phyloP scores from a whole-genome alignment of 257 asterid species.

The Solanum etuberosum region DNA sequence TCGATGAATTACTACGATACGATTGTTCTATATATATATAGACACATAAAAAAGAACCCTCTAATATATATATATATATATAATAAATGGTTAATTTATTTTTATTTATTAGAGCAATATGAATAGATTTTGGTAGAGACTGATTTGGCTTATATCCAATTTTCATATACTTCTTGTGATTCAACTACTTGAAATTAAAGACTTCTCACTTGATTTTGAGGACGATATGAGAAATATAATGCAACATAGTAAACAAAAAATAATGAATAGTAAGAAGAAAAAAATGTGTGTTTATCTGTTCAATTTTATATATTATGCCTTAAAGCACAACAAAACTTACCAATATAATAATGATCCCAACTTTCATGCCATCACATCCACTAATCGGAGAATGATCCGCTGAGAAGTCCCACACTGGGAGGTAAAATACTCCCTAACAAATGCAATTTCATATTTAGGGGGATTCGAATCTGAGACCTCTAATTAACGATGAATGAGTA shows the following conservation, averaged over 20 bases:
- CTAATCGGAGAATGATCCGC: too few relatives aligned
- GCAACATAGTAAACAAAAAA: background rate
- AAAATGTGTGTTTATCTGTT: too few relatives aligned
- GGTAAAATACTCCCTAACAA: background rate
- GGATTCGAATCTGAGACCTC: accelerated
- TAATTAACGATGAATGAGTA: too few relatives aligned
- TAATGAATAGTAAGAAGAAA: too few relatives aligned
- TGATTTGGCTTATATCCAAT: background rate
- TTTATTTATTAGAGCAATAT: background rate
- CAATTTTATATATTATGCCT: too few relatives aligned
- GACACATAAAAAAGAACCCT: too few relatives aligned
- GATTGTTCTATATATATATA: too few relatives aligned
- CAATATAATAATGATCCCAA: too few relatives aligned
- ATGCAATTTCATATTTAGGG: accelerated
- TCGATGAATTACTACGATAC: too few relatives aligned
- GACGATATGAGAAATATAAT: background rate
- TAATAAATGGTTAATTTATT: too few relatives aligned
- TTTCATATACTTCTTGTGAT: background rate
- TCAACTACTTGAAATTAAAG: background rate
- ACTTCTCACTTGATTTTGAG: background rate
- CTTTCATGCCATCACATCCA: too few relatives aligned
- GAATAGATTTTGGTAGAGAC: background rate
- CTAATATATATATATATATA: too few relatives aligned
- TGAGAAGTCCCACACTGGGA: background rate
- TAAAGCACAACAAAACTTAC: background rate